A percentile compares a stretch with the other conserved stretches of the same genome.
Conservation (phyloP, 495 filamentous ascomycete genomes). For the Jackrogersella multiformis region DNA sequence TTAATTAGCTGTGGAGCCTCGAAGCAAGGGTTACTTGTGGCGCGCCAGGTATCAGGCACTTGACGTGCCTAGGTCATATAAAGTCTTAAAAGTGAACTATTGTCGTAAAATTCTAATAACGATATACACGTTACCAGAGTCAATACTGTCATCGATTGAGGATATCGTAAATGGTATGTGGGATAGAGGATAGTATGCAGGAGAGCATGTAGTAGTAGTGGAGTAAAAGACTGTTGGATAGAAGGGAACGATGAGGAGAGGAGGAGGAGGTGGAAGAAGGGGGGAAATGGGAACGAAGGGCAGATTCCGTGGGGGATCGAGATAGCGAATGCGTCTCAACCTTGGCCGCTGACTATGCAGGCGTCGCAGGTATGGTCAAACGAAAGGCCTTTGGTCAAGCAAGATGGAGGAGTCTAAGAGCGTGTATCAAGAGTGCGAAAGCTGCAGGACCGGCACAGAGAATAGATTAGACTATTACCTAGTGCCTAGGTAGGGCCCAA, state of each 20-base stretch:
- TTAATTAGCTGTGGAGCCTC: constrained; percentile 47
- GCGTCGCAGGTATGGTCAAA: constrained; percentile 18
- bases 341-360: constrained; percentile 22
- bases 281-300: constrained; percentile 15
- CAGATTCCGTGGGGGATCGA: constrained; percentile 42
- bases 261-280: no score
- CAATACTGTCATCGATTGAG: constrained; percentile 19
- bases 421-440: constrained; percentile 18
- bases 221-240: neutral
- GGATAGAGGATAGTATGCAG: neutral
- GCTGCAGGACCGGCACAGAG: constrained; percentile 35
- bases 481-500: constrained; percentile 17
- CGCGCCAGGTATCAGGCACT: constrained; percentile 43
- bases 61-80: constrained; percentile 37
- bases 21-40: constrained; percentile 46
- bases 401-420: constrained; percentile 14
- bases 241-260: constrained; percentile 21
- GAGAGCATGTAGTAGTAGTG: constrained; percentile 6
- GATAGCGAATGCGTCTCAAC: constrained; percentile 36
- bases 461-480: constrained; percentile 11
- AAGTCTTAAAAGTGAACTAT: constrained; percentile 39
- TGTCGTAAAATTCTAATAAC: constrained; percentile 38
- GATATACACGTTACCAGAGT: constrained; percentile 31
- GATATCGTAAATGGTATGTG: constrained; percentile 9
- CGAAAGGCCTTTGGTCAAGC: constrained; percentile 19